Evolutionary conservation across 768 basidiomycete species (phyloP), one percentile per base, ranked within the genome.

Genomic region (Cantharellus cinnabarinus): DNA sequence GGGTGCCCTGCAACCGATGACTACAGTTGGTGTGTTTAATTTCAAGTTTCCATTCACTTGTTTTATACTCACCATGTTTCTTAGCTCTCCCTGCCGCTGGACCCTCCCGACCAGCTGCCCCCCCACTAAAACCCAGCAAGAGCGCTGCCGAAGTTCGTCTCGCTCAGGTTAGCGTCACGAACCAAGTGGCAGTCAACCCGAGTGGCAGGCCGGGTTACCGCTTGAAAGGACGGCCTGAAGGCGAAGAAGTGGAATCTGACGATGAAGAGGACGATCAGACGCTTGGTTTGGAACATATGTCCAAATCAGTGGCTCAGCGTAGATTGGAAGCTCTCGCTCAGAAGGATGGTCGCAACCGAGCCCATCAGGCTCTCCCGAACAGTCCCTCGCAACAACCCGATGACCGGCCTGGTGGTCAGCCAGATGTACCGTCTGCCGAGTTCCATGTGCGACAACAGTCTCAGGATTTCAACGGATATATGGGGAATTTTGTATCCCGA

Each of bases 81-180:
- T 29, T 29, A 41, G 48, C 42, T 48, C 10, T 48, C 29, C 44
- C 29, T 29, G 7, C 52, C 34, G 52, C 35, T 54, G 35, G 52
- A 10, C 10, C 35, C 52, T 54, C 52, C 14, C 44, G n/a, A 20
- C 20, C 20, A 29, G 52, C 68, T 66, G n/a, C 62, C 60, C 7
- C 29, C 5, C 66, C 68, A n/a, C 67, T 81, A 56, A 69, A 70
- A 50, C 70, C 73, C 57, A 78, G 73, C 60, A 84, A 82, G 71
- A 78, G 79, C 62, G 65, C 76, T 1, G 79, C 74, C 5, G 82
- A 80, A 3, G 64, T 78, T 10, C 82, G 39, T 56, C 68, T 53
- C 63, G 68, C 63, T 57, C 64, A 37, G 41, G 60, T 73, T 66
- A 63, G 58, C 51, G 67, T 65, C 37, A 62, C 54, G 56, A 58